Percentiles rank a stretch among this genome's conserved stretches.
Conservation (phyloP, 305 asterid species). For the Solanum hybrid region DNA sequence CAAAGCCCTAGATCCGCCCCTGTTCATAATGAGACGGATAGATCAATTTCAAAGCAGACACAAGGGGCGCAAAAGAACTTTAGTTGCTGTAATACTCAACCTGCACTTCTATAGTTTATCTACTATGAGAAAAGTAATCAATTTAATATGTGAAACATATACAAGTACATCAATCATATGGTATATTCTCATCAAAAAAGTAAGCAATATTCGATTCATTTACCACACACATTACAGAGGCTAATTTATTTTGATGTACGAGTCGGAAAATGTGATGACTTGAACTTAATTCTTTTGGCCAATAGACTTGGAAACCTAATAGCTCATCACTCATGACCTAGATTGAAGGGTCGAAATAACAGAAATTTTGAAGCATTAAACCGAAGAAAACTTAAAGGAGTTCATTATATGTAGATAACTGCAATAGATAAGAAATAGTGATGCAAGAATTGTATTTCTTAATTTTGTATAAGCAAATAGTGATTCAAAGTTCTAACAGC, state of each 20-base stretch:
- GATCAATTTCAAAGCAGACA: not conserved
- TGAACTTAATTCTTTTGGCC: not conserved
- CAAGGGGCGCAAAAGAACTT: not conserved
- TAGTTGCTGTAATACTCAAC: not conserved
- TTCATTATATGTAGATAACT: not conserved
- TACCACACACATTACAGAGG: not conserved
- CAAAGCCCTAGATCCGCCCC: not conserved
- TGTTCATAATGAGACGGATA: not conserved
- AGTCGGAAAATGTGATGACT: not conserved
- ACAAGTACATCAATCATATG: not conserved
- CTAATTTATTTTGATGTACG: not conserved
- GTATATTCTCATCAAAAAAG: not conserved
- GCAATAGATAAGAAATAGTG: not conserved
- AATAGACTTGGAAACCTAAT: not conserved
- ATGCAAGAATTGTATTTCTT: not conserved
- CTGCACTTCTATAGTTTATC: not conserved
- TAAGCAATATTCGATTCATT: not conserved
- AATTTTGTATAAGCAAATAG: not conserved
- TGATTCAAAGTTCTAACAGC: not conserved
- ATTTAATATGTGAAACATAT: not conserved
- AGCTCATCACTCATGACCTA: not conserved
- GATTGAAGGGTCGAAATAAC: not conserved
- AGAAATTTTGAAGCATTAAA: not conserved
- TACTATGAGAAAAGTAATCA: not conserved
- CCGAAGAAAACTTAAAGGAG: not conserved